Percentiles rank a stretch among this genome's conserved stretches.
phyloP scores from a whole-genome alignment of 306 rosid species.

The Trifolium dubium region DNA sequence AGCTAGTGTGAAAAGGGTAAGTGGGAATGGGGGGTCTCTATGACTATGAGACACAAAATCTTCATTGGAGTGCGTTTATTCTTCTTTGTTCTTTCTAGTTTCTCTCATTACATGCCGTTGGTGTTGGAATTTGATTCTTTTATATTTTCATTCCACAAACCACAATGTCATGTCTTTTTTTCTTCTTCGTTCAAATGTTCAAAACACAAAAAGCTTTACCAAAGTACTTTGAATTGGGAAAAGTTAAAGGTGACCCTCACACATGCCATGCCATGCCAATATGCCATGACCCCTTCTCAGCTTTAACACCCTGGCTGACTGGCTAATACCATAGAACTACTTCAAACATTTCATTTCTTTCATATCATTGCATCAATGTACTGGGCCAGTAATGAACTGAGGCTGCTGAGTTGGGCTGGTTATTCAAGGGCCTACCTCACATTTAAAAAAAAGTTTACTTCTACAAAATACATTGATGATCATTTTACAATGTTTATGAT shows the following conservation, averaged over 20 bases:
- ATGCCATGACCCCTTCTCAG: slow-evolving; percentile 33
- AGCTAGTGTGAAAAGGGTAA: slow-evolving; percentile 21
- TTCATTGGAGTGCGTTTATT: slow-evolving; percentile 74
- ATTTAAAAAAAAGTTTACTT: too few species aligned
- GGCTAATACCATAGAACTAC: too few species aligned
- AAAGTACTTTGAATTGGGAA: slow-evolving; percentile 48
- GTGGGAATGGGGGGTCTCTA: slow-evolving; percentile 47
- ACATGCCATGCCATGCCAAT: slow-evolving; percentile 42
- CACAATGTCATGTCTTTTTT: slow-evolving; percentile 40
- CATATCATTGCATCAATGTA: neutral
- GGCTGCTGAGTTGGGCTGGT: neutral
- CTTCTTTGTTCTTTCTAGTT: slow-evolving; percentile 39
- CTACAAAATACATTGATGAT: too few species aligned
- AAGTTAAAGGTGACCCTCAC: slow-evolving; percentile 49
- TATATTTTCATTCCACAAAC: slow-evolving; percentile 29
- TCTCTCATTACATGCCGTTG: slow-evolving; percentile 50
- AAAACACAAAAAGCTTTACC: slow-evolving; percentile 33
- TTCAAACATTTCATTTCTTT: neutral
- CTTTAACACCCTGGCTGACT: slow-evolving; percentile 33
- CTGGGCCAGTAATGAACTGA: slow-evolving; percentile 2
- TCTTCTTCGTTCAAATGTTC: neutral
- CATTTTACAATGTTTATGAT: too few species aligned
- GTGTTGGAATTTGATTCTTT: slow-evolving; percentile 56
- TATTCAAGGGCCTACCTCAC: neutral
- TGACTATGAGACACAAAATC: slow-evolving; percentile 48